Evolutionary conservation across 805 yeast species (phyloP).

Genomic region (Zygoascus bituminiphila): DNA sequence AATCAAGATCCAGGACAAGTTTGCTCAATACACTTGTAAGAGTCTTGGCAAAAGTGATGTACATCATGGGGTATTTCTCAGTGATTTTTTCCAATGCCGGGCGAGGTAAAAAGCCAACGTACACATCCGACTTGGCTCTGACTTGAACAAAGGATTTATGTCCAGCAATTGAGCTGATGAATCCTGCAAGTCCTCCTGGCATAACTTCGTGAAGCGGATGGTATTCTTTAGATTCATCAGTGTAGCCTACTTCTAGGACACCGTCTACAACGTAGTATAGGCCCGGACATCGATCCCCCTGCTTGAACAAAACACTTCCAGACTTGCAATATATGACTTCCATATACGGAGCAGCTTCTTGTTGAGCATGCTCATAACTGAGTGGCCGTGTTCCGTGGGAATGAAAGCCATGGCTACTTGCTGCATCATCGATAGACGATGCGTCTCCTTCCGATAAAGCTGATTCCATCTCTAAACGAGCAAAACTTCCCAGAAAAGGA

Average conservation of each 20-base stretch:
- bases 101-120: slow-evolving; percentile 65
- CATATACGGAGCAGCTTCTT: slow-evolving; percentile 33
- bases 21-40: slow-evolving; percentile 59
- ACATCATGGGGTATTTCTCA: slow-evolving; percentile 69
- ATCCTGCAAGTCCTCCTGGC: slow-evolving; percentile 84
- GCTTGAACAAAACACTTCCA: slow-evolving; percentile 51
- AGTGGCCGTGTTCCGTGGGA: slow-evolving; percentile 2
- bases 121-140: slow-evolving; percentile 49
- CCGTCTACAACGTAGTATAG: slow-evolving; percentile 78
- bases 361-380: slow-evolving; percentile 11
- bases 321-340: slow-evolving; percentile 47
- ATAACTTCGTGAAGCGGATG: slow-evolving; percentile 45
- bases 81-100: slow-evolving; percentile 53
- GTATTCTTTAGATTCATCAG: slow-evolving; percentile 24
- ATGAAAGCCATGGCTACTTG: neutral
- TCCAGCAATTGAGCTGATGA: slow-evolving; percentile 71
- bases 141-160: slow-evolving; percentile 69
- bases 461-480: slow-evolving; percentile 3
- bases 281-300: slow-evolving; percentile 63
- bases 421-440: neutral
- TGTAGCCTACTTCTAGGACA: slow-evolving; percentile 50
- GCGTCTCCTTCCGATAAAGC: slow-evolving; percentile 7
- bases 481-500: slow-evolving; percentile 1
- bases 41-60: slow-evolving; percentile 67
- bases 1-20: slow-evolving; percentile 67